Percentiles rank a stretch among this genome's conserved stretches.
Conservation (phyloP, 139 green algal species). For the Volvox africanus region DNA sequence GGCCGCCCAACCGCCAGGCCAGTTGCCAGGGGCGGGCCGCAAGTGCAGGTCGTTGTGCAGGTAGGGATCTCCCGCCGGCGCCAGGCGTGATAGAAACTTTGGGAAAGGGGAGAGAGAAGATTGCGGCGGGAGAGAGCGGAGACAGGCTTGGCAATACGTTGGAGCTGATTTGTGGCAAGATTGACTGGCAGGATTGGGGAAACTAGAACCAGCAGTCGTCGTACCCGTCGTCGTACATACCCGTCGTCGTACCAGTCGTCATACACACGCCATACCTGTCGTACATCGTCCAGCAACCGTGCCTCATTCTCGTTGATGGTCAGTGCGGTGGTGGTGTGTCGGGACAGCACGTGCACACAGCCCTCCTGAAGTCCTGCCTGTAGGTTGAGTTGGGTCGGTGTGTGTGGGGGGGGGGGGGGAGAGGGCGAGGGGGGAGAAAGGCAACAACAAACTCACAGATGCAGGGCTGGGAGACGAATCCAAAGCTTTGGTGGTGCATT, state of each 20-base stretch:
- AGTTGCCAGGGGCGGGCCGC: slow-evolving; percentile 70
- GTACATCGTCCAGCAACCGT: slow-evolving; percentile 84
- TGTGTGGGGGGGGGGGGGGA: neutral
- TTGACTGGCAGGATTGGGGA: no score
- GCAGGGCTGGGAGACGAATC: no score
- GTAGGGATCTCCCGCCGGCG: slow-evolving; percentile 76
- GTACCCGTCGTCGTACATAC: no score
- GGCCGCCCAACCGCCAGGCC: slow-evolving; percentile 66
- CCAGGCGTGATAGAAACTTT: slow-evolving; percentile 71
- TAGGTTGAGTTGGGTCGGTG: neutral
- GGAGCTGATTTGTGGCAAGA: no score
- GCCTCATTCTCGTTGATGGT: slow-evolving; percentile 86
- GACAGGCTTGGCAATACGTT: neutral
- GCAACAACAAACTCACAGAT: no score
- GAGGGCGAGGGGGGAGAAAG: no score
- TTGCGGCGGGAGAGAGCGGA: no score
- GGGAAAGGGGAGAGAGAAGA: neutral
- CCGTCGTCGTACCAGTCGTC: no score
- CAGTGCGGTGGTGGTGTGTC: slow-evolving; percentile 81
- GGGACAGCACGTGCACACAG: slow-evolving; percentile 75
- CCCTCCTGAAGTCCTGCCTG: slow-evolving; percentile 66
- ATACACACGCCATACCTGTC: slow-evolving; percentile 58
- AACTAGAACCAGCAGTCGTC: no score
- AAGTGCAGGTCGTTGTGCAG: slow-evolving; percentile 91
- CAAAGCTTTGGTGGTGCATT: no score